Percentiles rank a stretch among this genome's conserved stretches.
phyloP scores from a whole-genome alignment of 2,329 filamentous ascomycete genomes.

The Colletotrichum chrysophilum region DNA sequence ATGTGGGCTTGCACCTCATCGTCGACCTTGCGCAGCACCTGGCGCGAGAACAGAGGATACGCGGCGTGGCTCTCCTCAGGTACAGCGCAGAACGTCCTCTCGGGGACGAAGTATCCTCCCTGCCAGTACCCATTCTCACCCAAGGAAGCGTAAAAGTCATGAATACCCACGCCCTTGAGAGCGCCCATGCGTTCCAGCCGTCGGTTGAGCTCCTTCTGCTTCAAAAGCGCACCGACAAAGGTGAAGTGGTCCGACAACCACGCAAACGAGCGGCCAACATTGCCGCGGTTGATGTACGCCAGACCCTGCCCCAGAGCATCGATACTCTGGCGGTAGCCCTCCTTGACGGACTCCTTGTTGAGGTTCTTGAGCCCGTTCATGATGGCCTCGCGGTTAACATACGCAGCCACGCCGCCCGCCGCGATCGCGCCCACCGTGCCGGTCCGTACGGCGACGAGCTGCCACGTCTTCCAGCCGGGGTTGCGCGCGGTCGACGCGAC shows the following conservation, averaged over 20 bases:
- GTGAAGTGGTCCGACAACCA: conserved; percentile 86
- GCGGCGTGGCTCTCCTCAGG: conserved; percentile 55
- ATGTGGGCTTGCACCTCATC: conserved; percentile 79
- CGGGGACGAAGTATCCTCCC: conserved; percentile 63
- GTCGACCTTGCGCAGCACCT: conserved; percentile 66
- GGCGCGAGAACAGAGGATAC: conserved; percentile 50
- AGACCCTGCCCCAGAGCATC: conserved; percentile 58
- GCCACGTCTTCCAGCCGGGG: conserved; percentile 59
- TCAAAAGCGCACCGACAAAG: conserved; percentile 81
- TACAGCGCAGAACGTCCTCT: conserved; percentile 82
- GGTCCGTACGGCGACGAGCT: conserved; percentile 75
- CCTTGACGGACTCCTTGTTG: conserved; percentile 51
- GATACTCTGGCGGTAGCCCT: conserved; percentile 54
- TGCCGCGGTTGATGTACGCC: conserved; percentile 62
- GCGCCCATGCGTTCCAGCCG: conserved; percentile 68
- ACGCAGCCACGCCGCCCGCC: conserved; percentile 81
- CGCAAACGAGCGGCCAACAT: conserved; percentile 70
- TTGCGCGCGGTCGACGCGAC: conserved; percentile 27
- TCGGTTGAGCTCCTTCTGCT: conserved; percentile 72
- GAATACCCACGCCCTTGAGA: conserved; percentile 70
- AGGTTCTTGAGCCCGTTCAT: conserved; percentile 51
- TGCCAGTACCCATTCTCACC: conserved; percentile 72
- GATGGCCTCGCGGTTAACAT: conserved; percentile 77
- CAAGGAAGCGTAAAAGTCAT: conserved; percentile 78
- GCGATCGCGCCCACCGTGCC: conserved; percentile 83